Evolutionary conservation across 2,329 filamentous ascomycete genomes (phyloP).

Genomic region (Incumbomyces delicatus): DNA sequence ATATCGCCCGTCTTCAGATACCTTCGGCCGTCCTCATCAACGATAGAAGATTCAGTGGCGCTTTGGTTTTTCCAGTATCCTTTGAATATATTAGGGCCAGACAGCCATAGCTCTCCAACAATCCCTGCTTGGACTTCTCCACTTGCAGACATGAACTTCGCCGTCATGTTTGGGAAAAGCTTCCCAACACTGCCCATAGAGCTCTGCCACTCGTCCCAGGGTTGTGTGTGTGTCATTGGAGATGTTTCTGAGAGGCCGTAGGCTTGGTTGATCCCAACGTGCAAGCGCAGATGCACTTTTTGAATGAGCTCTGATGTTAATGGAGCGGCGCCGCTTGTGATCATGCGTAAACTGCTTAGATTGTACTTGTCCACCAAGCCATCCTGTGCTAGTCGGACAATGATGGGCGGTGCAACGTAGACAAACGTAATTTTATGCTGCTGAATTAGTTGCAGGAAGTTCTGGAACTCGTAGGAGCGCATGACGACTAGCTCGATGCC

Average conservation of each 20-base stretch:
- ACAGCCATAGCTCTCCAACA: constrained; percentile 53
- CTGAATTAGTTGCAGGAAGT: constrained; percentile 67
- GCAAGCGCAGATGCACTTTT: constrained; percentile 18
- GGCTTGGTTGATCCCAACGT: constrained; percentile 76
- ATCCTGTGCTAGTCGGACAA: constrained; percentile 68
- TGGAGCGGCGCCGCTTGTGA: constrained; percentile 79
- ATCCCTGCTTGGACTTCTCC: constrained; percentile 52
- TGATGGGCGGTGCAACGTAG: constrained; percentile 74
- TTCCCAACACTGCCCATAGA: constrained; percentile 69
- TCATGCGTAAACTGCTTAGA: constrained; percentile 66
- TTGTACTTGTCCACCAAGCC: constrained; percentile 71
- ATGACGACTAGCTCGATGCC: constrained; percentile 62
- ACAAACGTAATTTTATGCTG: constrained; percentile 62
- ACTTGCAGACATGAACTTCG: constrained; percentile 45
- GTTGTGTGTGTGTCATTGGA: constrained; percentile 58
- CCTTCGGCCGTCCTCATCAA: no score
- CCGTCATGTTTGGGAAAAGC: constrained; percentile 66
- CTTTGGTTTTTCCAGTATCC: no score
- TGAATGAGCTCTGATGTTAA: constrained; percentile 41
- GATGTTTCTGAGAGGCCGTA: constrained; percentile 83
- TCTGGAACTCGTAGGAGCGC: constrained; percentile 69
- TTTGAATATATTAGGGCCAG: no score
- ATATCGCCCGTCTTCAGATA: constrained; percentile 60
- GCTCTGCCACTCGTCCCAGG: constrained; percentile 60
- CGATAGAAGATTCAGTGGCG: no score